Conservation (phyloP, 805 yeast genomes). For the Priceomyces fermenticarens region DNA sequence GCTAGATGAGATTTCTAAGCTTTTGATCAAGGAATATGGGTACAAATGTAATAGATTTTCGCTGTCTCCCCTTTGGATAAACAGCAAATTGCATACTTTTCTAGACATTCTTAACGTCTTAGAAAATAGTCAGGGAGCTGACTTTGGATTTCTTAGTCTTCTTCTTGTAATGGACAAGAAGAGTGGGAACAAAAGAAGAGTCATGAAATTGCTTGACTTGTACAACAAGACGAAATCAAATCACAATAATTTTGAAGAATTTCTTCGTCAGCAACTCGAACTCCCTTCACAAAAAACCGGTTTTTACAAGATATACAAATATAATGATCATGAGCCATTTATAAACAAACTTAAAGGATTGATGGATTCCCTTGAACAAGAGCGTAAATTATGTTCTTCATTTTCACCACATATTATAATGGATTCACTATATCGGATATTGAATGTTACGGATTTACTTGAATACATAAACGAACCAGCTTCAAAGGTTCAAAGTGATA, state of each 20-base stretch:
- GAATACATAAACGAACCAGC: conserved; percentile 19
- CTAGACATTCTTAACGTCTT: conserved; percentile 49
- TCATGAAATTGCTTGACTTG: conserved; percentile 23
- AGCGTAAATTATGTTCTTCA: conserved; percentile 16
- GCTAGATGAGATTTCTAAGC: conserved; percentile 34
- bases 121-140: conserved; percentile 27
- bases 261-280: conserved; percentile 21
- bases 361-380: conserved; percentile 12
- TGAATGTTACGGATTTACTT: conserved; percentile 29
- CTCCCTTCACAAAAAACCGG: neutral
- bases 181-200: conserved; percentile 19
- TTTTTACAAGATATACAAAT: conserved; percentile 7
- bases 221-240: neutral
- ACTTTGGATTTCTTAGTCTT: conserved; percentile 28
- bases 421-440: conserved; percentile 26
- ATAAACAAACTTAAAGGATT: conserved; percentile 15
- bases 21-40: conserved; percentile 35
- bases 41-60: conserved; percentile 43
- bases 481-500: neutral
- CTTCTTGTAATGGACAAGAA: conserved; percentile 23
- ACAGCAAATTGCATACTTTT: conserved; percentile 40
- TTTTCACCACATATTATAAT: conserved; percentile 36
- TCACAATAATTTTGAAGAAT: conserved; percentile 11
- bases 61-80: conserved; percentile 52
- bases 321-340: conserved; percentile 6